Evolutionary conservation across 1,284 basidiomycete species (phyloP), one percentile per base, ranked within the genome.

Genomic region (Fomitopsis betulina): DNA sequence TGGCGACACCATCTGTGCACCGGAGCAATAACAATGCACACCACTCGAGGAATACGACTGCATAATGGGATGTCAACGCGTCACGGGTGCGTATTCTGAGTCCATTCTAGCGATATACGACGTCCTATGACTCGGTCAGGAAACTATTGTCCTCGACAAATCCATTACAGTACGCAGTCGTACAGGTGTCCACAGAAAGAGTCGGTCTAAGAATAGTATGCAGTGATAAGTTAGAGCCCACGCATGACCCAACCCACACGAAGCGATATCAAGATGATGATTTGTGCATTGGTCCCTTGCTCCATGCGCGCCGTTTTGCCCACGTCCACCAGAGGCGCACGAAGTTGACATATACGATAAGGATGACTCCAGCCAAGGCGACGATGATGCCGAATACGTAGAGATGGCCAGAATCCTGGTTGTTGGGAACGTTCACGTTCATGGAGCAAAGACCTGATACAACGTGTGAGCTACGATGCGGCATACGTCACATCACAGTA

Each of bases 321-420:
- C 69, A 69, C n/a, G 74, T 72, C 81, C 82, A 87, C 86, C 86
- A 88, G 54, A 72, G 72, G 35, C 82, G 73, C 4, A 87, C 79
- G 38, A 83, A 53, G 5, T 45, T 56, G 5, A 79, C 60, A 60
- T 79, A 83, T 0, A 70, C 58, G 21, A 64, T 60, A 23, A 81
- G 64, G 43, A 84, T 75, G 10, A 75, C 40, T n/a, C 75, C 55
- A 4, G 73, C 70, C 15, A 79, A 56, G 12, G 75, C 68, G 47
- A 87, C 59, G n/a, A 86, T 72, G 50, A 80, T 69, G 5, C 70
- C 78, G 64, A 88, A 87, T 7, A 75, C 69, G 61, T 76, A 72
- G 64, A 69, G 79, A 7, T 58, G 58, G 19, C 60, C 57, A 0
- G 62, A 62, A 6, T 53, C 27, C 0, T 51, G n/a, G 53, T 71